Evolutionary conservation across 2,329 filamentous ascomycete species (phyloP).

Genomic region (Neonectria punicea): DNA sequence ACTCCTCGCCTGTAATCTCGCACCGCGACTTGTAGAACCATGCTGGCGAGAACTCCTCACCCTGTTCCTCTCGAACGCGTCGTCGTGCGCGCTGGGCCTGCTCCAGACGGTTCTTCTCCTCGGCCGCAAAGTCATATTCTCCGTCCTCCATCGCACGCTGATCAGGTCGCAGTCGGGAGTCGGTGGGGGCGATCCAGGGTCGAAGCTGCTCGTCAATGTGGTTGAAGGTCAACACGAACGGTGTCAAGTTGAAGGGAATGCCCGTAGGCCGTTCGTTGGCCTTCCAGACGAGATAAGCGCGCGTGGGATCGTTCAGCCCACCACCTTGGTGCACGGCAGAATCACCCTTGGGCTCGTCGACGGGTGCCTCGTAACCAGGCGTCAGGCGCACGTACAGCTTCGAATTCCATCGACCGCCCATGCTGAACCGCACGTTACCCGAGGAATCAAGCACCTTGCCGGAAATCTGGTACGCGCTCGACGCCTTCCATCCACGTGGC

Average conservation of each 20-base stretch:
- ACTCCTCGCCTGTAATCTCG: constrained; percentile 85
- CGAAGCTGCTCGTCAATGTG: constrained; percentile 85
- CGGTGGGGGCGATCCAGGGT: constrained; percentile 86
- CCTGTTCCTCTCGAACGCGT: constrained; percentile 76
- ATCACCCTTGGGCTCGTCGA: constrained; percentile 65
- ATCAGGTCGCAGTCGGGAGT: constrained; percentile 91
- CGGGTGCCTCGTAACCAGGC: constrained; percentile 84
- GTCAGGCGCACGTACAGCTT: constrained; percentile 95
- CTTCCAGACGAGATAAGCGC: constrained; percentile 94
- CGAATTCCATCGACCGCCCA: constrained; percentile 97
- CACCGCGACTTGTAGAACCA: constrained; percentile 85
- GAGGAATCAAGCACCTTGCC: constrained; percentile 85
- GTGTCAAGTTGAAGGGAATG: constrained; percentile 97
- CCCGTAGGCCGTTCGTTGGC: constrained; percentile 81
- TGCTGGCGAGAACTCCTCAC: constrained; percentile 83
- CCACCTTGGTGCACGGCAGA: constrained; percentile 59
- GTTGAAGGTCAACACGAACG: constrained; percentile 95
- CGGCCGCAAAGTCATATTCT: constrained; percentile 92
- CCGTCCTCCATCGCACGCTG: constrained; percentile 99
- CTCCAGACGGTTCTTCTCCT: constrained; percentile 94
- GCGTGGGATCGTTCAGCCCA: constrained; percentile 71
- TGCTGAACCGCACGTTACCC: constrained; percentile 85
- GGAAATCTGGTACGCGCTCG: constrained; percentile 86
- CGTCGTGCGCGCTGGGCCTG: constrained; percentile 87
- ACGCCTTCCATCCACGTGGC: constrained; percentile 93